phyloP scores from a whole-genome alignment of 768 basidiomycete species.

The Trametes maxima region DNA sequence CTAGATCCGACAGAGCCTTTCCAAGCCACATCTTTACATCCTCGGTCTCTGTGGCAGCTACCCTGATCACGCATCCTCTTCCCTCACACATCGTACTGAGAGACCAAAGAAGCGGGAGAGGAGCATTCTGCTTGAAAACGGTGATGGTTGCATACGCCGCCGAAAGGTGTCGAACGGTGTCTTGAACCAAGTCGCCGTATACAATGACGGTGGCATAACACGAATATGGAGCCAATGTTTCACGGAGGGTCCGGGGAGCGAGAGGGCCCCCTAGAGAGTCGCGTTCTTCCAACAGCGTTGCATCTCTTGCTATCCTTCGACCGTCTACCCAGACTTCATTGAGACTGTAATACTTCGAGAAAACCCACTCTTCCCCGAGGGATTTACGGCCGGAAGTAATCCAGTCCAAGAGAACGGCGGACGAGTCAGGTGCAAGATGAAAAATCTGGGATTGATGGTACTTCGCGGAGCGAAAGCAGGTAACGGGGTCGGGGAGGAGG shows the following conservation, averaged over 20 bases:
- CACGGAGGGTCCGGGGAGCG: conserved; percentile 51
- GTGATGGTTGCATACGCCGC: conserved; percentile 53
- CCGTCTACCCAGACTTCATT: conserved; percentile 81
- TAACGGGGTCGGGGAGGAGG: conserved; percentile 90
- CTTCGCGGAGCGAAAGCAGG: conserved; percentile 82
- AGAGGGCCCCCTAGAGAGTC: conserved; percentile 27
- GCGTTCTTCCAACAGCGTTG: conserved; percentile 68
- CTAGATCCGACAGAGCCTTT: conserved; percentile 51
- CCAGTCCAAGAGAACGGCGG: conserved; percentile 85
- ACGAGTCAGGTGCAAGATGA: conserved; percentile 58
- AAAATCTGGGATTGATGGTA: conserved; percentile 89
- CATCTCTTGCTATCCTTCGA: conserved; percentile 72
- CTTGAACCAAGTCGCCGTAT: conserved; percentile 62
- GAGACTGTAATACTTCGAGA: conserved; percentile 78
- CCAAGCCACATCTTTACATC: conserved; percentile 71
- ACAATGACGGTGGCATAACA: conserved; percentile 90
- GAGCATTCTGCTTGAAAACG: conserved; percentile 58
- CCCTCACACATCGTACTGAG: conserved; percentile 58
- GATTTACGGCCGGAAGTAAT: conserved; percentile 85
- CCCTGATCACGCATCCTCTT: conserved; percentile 62
- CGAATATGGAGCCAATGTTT: conserved; percentile 76
- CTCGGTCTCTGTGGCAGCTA: conserved; percentile 79
- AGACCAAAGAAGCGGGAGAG: conserved; percentile 80
- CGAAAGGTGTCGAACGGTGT: conserved; percentile 50
- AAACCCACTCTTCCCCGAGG: conserved; percentile 87